Conservation (phyloP, 2,329 filamentous ascomycete genomes). For the Stagonosporopsis tanaceti region DNA sequence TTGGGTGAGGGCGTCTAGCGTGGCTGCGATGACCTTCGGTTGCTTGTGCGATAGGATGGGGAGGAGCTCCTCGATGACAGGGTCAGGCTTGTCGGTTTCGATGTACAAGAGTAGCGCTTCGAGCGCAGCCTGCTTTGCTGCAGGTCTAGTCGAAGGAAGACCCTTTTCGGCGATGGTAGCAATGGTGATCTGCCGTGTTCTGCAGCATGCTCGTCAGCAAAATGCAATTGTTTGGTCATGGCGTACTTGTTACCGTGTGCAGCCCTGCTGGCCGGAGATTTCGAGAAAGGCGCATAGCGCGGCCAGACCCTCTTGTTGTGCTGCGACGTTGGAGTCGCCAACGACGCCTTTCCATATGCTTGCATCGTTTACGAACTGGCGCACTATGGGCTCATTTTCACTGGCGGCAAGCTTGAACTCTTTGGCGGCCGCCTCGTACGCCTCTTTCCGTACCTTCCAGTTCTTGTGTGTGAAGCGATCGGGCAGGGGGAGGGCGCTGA, state of each 20-base stretch:
- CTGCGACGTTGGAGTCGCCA: slow-evolving; percentile 93
- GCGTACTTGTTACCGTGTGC: slow-evolving; percentile 64
- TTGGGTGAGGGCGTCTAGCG: slow-evolving; percentile 77
- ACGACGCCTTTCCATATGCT: slow-evolving; percentile 91
- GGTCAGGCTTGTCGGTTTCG: slow-evolving; percentile 84
- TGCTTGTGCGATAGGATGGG: slow-evolving; percentile 86
- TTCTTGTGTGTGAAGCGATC: slow-evolving; percentile 90
- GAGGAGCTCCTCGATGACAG: slow-evolving; percentile 88
- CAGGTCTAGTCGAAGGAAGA: slow-evolving; percentile 83
- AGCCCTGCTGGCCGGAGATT: slow-evolving; percentile 82
- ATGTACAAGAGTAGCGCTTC: slow-evolving; percentile 89
- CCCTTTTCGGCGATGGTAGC: slow-evolving; percentile 89
- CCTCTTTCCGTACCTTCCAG: slow-evolving; percentile 97
- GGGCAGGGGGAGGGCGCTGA: slow-evolving; percentile 74
- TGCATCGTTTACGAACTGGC: slow-evolving; percentile 85
- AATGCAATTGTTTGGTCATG: neutral
- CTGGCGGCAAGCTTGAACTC: slow-evolving; percentile 84
- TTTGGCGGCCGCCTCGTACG: slow-evolving; percentile 91
- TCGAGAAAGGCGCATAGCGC: slow-evolving; percentile 93
- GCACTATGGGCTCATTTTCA: slow-evolving; percentile 85
- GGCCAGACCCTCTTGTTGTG: slow-evolving; percentile 89
- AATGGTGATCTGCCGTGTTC: slow-evolving; percentile 78
- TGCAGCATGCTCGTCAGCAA: slow-evolving; percentile 46
- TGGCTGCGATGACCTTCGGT: slow-evolving; percentile 83
- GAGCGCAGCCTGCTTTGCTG: slow-evolving; percentile 84